These are phyloP conservation scores for Pulveroboletus sp. DNA, from an alignment of 768 basidiomycete genomes.

Conservation along the genomic window DNA sequence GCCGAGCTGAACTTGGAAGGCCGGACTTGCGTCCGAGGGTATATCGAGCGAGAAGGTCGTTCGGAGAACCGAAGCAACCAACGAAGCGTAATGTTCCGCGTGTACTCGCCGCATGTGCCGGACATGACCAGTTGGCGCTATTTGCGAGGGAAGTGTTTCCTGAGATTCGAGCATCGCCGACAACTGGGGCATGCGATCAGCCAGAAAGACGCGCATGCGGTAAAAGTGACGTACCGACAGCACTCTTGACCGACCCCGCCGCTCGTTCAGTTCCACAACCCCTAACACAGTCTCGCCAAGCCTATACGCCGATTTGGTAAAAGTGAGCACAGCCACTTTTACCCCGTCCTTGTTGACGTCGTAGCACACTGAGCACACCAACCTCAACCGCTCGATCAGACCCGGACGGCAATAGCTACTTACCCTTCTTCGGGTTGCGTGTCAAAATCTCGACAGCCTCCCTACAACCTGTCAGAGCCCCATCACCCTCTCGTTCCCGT, in stretches of 20 bases:
- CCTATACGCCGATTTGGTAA: slow-evolving; percentile 86
- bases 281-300: slow-evolving; percentile 91
- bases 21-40: slow-evolving; percentile 86
- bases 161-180: slow-evolving; percentile 88
- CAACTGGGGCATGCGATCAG: slow-evolving; percentile 44
- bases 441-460: slow-evolving; percentile 91
- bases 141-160: slow-evolving; percentile 68
- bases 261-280: slow-evolving; percentile 80
- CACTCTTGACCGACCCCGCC: slow-evolving; percentile 65
- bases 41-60: slow-evolving; percentile 89
- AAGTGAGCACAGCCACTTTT: slow-evolving; percentile 84
- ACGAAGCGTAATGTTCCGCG: slow-evolving; percentile 79
- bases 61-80: slow-evolving; percentile 66
- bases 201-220: not conserved
- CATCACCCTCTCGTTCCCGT: slow-evolving; percentile 39
- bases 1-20: slow-evolving; percentile 65
- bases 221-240: slow-evolving; percentile 56
- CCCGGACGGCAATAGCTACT: slow-evolving; percentile 14
- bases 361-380: slow-evolving; percentile 62
- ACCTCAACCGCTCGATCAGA: not conserved
- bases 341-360: slow-evolving; percentile 93
- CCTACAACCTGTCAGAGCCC: slow-evolving; percentile 51
- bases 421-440: slow-evolving; percentile 84
- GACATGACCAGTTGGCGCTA: slow-evolving; percentile 44
- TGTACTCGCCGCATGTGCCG: slow-evolving; percentile 68